phyloP scores from a whole-genome alignment of 176 grass and related monocot genomes.

The Avena sativa region DNA sequence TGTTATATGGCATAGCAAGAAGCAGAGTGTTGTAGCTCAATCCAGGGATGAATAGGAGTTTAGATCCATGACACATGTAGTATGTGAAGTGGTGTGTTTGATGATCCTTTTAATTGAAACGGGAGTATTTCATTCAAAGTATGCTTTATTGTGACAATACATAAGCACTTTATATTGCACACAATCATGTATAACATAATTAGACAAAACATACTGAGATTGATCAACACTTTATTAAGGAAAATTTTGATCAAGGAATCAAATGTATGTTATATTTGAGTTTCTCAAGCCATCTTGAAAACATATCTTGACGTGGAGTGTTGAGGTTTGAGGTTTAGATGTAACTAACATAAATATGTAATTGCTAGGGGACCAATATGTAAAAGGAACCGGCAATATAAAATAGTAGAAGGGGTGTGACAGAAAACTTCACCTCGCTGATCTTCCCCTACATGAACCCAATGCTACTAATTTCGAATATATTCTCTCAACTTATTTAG shows the following conservation, averaged over 20 bases:
- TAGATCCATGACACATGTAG: neutral
- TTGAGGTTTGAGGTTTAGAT: neutral
- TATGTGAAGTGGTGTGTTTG: neutral
- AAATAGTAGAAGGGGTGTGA: too few relatives aligned
- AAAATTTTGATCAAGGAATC: neutral
- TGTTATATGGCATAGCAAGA: neutral
- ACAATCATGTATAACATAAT: neutral
- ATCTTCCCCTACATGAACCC: too few relatives aligned
- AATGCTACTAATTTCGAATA: too few relatives aligned
- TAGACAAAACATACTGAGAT: neutral
- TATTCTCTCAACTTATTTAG: too few relatives aligned
- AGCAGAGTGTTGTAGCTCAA: neutral
- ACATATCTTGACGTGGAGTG: neutral
- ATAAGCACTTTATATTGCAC: neutral
- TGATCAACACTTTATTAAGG: neutral
- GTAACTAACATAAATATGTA: neutral
- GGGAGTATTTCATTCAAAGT: neutral
- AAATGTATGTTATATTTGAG: neutral
- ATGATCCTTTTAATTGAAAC: neutral
- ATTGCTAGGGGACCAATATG: too few relatives aligned
- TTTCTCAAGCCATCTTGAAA: neutral
- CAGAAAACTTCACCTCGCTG: too few relatives aligned
- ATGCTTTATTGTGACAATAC: slow-evolving; percentile 3
- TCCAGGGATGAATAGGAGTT: neutral
- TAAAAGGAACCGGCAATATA: too few relatives aligned